A percentile compares a stretch with the other conserved stretches of the same genome.
Conservation (phyloP, 2,329 filamentous ascomycete species). For the Trichoderma sp. region DNA sequence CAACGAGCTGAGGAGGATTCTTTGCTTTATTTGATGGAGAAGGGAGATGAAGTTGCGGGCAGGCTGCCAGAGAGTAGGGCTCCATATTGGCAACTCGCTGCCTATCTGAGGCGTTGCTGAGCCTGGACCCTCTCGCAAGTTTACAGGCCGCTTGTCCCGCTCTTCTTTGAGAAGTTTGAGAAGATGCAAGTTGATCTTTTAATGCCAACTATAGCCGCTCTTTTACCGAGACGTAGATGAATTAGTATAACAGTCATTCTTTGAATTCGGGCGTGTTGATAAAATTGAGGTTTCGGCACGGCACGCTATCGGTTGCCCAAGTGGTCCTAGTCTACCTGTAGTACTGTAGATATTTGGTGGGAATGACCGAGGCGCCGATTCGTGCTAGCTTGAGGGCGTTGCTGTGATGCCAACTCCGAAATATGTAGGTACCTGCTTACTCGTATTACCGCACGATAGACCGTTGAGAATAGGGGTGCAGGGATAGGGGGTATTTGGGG, state of each 20-base stretch:
- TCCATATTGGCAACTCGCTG: background rate
- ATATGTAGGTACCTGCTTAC: background rate
- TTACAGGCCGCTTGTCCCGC: background rate
- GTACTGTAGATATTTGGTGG: too few species aligned
- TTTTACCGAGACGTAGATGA: slow-evolving; percentile 25
- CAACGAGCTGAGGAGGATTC: background rate
- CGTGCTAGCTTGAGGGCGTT: background rate
- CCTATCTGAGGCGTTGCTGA: background rate
- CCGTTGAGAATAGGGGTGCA: background rate
- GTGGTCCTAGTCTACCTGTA: background rate
- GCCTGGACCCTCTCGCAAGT: background rate
- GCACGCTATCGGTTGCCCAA: background rate
- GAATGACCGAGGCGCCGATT: background rate
- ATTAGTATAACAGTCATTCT: slow-evolving; percentile 31
- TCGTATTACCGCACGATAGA: background rate
- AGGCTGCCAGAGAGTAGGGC: background rate
- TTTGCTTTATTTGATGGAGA: background rate
- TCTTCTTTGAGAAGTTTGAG: background rate
- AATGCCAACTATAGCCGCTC: slow-evolving; percentile 31
- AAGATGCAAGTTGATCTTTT: slow-evolving; percentile 22
- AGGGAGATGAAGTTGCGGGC: background rate
- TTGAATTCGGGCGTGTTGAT: slow-evolving; percentile 18
- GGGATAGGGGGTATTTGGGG: background rate
- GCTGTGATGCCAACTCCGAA: background rate
- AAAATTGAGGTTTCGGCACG: background rate